Evolutionary conservation across 2,329 filamentous ascomycete genomes (phyloP).

Genomic region (Colletotrichum eleusines): DNA sequence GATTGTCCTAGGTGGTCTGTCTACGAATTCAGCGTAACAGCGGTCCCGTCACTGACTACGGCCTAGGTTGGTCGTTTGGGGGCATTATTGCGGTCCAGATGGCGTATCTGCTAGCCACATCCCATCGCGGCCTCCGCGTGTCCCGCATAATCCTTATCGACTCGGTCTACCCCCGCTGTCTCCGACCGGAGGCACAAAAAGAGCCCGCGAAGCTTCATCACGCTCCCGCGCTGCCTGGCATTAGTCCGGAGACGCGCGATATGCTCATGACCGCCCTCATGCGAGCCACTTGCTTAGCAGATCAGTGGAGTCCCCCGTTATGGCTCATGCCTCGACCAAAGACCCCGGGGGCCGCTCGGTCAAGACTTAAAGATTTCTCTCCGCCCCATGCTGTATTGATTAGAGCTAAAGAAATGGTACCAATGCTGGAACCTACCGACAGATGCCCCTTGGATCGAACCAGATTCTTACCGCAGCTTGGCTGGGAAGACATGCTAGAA

Average conservation of each 20-base stretch:
- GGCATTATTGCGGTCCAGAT: slow-evolving; percentile 27
- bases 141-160: slow-evolving; percentile 35
- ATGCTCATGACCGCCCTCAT: slow-evolving; percentile 37
- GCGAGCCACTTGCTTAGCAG: slow-evolving; percentile 31
- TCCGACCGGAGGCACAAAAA: slow-evolving; percentile 28
- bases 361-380: slow-evolving; percentile 6
- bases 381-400: slow-evolving; percentile 29
- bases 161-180: slow-evolving; percentile 32
- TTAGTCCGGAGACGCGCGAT: slow-evolving; percentile 24
- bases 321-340: slow-evolving; percentile 19
- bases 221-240: slow-evolving; percentile 14
- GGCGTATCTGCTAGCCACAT: slow-evolving; percentile 31
- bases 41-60: too few relatives aligned
- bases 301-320: slow-evolving; percentile 23
- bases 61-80: slow-evolving; percentile 30
- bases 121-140: slow-evolving; percentile 27
- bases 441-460: slow-evolving; percentile 32
- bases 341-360: slow-evolving; percentile 16
- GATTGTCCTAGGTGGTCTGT: slow-evolving; percentile 26
- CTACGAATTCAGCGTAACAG: too few relatives aligned
- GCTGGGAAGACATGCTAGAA: slow-evolving; percentile 34
- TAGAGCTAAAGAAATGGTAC: slow-evolving; percentile 29
- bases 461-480: slow-evolving; percentile 29
- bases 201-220: slow-evolving; percentile 33
- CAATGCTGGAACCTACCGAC: slow-evolving; percentile 29